A percentile compares a stretch with the other conserved stretches of the same genome.
phyloP scores from a whole-genome alignment of 768 basidiomycete species.

The Rhizopogon sp. region DNA sequence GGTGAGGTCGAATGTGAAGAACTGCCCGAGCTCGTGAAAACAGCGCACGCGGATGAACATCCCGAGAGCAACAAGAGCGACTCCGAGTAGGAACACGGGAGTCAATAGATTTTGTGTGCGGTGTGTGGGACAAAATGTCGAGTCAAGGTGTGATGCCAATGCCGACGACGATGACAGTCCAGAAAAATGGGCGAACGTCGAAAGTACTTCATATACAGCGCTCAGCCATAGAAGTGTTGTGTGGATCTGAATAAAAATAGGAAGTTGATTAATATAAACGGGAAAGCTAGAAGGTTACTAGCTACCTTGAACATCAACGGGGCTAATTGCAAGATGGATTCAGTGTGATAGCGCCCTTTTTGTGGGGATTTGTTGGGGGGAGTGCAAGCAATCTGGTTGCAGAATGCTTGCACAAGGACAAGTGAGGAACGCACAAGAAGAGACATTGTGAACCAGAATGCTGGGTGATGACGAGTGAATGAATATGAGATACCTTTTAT shows the following conservation, averaged over 20 bases:
- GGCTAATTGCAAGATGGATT: conserved; percentile 50
- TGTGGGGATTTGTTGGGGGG: conserved; percentile 52
- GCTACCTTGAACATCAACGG: conserved; percentile 51
- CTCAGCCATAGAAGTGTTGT: conserved; percentile 45
- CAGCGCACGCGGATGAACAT: conserved; percentile 47
- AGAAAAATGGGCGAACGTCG: conserved; percentile 28
- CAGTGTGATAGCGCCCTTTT: conserved; percentile 49
- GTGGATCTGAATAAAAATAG: conserved; percentile 35
- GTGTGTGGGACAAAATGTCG: conserved; percentile 25
- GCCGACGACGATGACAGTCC: conserved; percentile 28
- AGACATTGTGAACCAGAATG: conserved; percentile 33
- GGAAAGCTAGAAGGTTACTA: background rate
- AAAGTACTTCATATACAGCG: conserved; percentile 45
- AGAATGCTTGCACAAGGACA: conserved; percentile 42
- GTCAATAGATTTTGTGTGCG: conserved; percentile 29
- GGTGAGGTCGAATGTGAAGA: conserved; percentile 59
- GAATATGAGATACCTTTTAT: conserved; percentile 12
- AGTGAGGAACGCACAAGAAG: conserved; percentile 39
- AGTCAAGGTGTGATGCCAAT: conserved; percentile 27
- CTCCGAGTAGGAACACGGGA: conserved; percentile 41
- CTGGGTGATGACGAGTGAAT: background rate
- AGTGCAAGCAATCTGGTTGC: conserved; percentile 47
- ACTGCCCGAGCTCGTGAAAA: conserved; percentile 45
- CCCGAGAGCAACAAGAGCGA: conserved; percentile 37
- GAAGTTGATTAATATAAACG: background rate